Evolutionary conservation across 1,284 basidiomycete species (phyloP), one percentile per base, ranked within the genome.

Genomic region (Sanguinoderma infundibulare): DNA sequence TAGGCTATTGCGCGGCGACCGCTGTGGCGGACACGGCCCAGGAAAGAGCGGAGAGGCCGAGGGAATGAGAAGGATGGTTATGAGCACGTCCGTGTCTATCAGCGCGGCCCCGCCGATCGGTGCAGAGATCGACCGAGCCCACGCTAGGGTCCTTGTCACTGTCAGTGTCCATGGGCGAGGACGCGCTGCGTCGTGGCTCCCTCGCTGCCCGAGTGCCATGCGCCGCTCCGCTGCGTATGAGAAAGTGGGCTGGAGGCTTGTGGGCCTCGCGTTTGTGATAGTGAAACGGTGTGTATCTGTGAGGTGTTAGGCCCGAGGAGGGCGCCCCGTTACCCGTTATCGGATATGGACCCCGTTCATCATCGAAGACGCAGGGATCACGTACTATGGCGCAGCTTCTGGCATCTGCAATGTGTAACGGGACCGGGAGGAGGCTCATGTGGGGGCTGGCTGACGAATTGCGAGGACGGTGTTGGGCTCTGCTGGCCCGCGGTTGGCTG

Each of bases 81-180:
- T 64, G 65, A 64, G 61, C 65, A 61, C 65, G 63, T 44, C 65
- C 65, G 65, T 67, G 65, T 67, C 65, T 67, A 67, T 67, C 65
- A 67, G 46, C 53, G 54, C 58, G 59, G 47, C 59, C 66, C 66
- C 60, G 63, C 30, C 66, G 63, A 67, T 67, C 63, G 66, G 66
- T 60, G 38, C 58, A 61, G 42, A 46, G 42, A 46, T 46, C 42
- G 40, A 26, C 42, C 42, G 17, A 22, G 24, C 42, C 42, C 42
- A 46, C 42, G 42, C 14, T 15, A 46, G 42, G 24, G 42, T 4
- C 24, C 15, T 40, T 61, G 57, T 65, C 61, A 61, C 53, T 36
- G 36, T 28, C 30, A 50, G 46, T 7, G 46, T 28, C 17, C 17
- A 17, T 12, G 26, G 44, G 26, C 22, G 46, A 38, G 51, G 46